A percentile compares a stretch with the other conserved stretches of the same genome.
Conservation (phyloP, 2,329 filamentous ascomycete species). For the Exophiala phaeomuriformis region DNA sequence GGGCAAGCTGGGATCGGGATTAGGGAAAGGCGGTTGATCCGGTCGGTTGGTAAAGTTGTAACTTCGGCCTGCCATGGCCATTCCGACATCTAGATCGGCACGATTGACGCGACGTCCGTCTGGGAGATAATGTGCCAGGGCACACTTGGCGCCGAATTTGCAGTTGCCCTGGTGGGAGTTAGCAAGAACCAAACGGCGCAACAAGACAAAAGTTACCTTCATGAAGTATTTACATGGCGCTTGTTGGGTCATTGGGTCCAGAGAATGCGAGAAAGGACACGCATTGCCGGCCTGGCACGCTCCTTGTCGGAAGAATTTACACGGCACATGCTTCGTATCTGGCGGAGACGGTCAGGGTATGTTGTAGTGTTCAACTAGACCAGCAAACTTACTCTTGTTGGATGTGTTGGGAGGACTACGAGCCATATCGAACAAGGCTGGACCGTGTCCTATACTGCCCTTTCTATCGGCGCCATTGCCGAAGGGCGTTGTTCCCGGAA, state of each 20-base stretch:
- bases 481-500: slow-evolving; percentile 11
- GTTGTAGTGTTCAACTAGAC: not conserved
- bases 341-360: slow-evolving; percentile 8
- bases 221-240: slow-evolving; percentile 96
- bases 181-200: not conserved
- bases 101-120: slow-evolving; percentile 87
- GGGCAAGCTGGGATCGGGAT: slow-evolving; percentile 64
- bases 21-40: slow-evolving; percentile 55
- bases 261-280: slow-evolving; percentile 93
- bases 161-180: slow-evolving; percentile 68
- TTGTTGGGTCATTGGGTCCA: slow-evolving; percentile 74
- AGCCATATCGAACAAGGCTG: slow-evolving; percentile 37
- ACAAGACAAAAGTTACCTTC: slow-evolving; percentile 57
- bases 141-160: slow-evolving; percentile 97
- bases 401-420: slow-evolving; percentile 42
- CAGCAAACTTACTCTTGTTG: slow-evolving; percentile 34
- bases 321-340: slow-evolving; percentile 96
- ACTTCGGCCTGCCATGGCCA: slow-evolving; percentile 38
- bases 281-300: slow-evolving; percentile 92
- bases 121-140: slow-evolving; percentile 88
- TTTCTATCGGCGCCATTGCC: slow-evolving; percentile 19
- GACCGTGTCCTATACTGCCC: slow-evolving; percentile 21
- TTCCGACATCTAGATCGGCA: slow-evolving; percentile 44
- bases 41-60: slow-evolving; percentile 48
- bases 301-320: slow-evolving; percentile 98